These are phyloP conservation scores for Starmerella asiatica DNA, from an alignment of 805 yeast genomes.

Conservation along the genomic window DNA sequence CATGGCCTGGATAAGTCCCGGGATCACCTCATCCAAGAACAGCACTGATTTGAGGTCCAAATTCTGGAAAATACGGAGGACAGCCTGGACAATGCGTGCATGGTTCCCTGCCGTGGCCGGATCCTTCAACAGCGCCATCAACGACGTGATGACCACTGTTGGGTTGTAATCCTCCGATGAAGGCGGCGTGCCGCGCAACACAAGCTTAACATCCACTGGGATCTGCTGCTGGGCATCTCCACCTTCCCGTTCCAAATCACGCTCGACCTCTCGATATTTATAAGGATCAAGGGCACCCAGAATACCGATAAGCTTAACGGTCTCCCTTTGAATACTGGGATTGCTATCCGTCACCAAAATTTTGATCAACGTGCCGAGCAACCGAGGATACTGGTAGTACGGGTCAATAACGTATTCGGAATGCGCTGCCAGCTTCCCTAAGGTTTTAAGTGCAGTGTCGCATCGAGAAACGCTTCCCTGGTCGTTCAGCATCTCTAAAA, in stretches of 20 bases:
- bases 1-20: conserved; percentile 78
- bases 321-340: conserved; percentile 57
- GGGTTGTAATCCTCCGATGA: conserved; percentile 84
- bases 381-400: conserved; percentile 75
- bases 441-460: conserved; percentile 74
- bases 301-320: conserved; percentile 79
- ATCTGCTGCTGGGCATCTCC: conserved; percentile 64
- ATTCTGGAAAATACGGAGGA: conserved; percentile 79
- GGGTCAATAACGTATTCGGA: conserved; percentile 96
- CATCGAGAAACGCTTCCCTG: conserved; percentile 79
- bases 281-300: conserved; percentile 96
- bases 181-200: conserved; percentile 92
- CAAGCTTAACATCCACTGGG: conserved; percentile 73
- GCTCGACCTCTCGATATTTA: conserved; percentile 82
- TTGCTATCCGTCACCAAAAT: conserved; percentile 73
- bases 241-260: conserved; percentile 35
- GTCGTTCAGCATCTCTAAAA: conserved; percentile 79
- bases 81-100: conserved; percentile 84
- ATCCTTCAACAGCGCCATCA: conserved; percentile 74
- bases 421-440: conserved; percentile 80
- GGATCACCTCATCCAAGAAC: conserved; percentile 76
- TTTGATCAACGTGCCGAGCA: conserved; percentile 65
- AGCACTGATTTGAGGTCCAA: conserved; percentile 80
- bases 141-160: conserved; percentile 77
- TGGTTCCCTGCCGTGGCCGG: conserved; percentile 76